Base-by-base conservation (phyloP, 2,329 filamentous ascomycete species). In the Periconia sp. region DNA sequence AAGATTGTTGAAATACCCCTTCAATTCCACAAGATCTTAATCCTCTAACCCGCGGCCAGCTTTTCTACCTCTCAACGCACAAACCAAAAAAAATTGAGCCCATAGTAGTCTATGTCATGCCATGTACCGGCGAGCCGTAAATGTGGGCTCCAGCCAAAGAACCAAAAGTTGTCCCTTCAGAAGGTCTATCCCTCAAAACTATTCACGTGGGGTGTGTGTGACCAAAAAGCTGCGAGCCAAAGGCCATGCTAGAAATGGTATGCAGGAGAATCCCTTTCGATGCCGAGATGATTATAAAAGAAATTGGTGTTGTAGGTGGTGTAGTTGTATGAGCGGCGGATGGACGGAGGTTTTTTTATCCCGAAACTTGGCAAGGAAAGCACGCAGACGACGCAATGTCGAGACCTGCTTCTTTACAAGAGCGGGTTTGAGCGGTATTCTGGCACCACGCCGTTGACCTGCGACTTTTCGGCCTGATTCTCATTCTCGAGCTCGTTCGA, bases 371-470 rank as follows among this genome's bases (percentile, higher is more conserved):
- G n/a, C n/a, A 32, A 12, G 25, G 11, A 18, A 40, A 31, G n/a
- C n/a, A n/a, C n/a, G n/a, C n/a, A n/a, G n/a, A 34, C 15, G 42
- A 40, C 29, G 17, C 15, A 45, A 46, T 40, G 30, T 16, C 46
- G 26, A 35, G 30, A 22, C 39, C 18, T 31, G 28, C 28, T 3
- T 24, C 17, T 43, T 65, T 73, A 87, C 59, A 87, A 74, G 43
- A 85, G 73, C 46, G 84, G 84, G 72, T 86, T 86, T 36, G 79
- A 78, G 61, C 77, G 76, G 66, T 85, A 86, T 66, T 86, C 82
- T 12, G 81, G 80, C 10, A 78, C 80, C 21, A 78, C 74, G 38
- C 76, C 80, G 54, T 78, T 79, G 52, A 70, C 68, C 50, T 81
- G 72, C 15, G 70, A 66, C 59, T 77, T 78, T 64, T 75, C 73